A percentile compares a stretch with the other conserved stretches of the same genome.
Evolutionary conservation across 192 early-diverging fungal species (phyloP).

Genomic region (Coemansia sp.): DNA sequence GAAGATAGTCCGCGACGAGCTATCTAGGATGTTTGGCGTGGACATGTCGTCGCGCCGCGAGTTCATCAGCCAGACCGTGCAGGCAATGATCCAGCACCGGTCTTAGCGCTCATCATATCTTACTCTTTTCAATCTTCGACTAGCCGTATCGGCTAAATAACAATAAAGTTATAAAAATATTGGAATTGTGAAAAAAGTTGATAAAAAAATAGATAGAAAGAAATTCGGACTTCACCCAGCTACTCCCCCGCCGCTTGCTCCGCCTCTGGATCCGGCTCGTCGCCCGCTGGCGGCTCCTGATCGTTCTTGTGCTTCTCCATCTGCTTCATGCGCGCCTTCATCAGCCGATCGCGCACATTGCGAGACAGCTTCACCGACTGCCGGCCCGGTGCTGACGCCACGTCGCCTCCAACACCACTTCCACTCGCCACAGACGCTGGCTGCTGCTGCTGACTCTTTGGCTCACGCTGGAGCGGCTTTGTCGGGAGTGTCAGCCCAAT

Average conservation of each 20-base stretch:
- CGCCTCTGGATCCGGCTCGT: not conserved
- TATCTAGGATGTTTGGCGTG: constrained; percentile 64
- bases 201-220: not conserved
- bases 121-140: not conserved
- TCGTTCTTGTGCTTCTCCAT: constrained; percentile 25
- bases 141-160: not conserved
- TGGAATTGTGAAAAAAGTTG: not conserved
- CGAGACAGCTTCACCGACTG: constrained; percentile 26
- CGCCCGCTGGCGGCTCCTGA: not conserved
- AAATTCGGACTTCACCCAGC: not conserved
- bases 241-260: not conserved
- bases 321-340: constrained; percentile 48
- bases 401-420: not conserved
- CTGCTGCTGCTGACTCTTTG: not conserved
- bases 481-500: not conserved
- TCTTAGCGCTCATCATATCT: not conserved
- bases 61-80: constrained; percentile 78
- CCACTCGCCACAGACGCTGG: not conserved
- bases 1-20: constrained; percentile 91
- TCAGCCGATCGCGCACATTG: constrained; percentile 44
- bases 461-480: not conserved
- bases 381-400: not conserved
- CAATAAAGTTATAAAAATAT: not conserved
- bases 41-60: constrained; percentile 76
- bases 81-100: constrained; percentile 38